Base-by-base conservation (phyloP, 352 stramenopile genomes). In the Globisporangium apiculatum region DNA sequence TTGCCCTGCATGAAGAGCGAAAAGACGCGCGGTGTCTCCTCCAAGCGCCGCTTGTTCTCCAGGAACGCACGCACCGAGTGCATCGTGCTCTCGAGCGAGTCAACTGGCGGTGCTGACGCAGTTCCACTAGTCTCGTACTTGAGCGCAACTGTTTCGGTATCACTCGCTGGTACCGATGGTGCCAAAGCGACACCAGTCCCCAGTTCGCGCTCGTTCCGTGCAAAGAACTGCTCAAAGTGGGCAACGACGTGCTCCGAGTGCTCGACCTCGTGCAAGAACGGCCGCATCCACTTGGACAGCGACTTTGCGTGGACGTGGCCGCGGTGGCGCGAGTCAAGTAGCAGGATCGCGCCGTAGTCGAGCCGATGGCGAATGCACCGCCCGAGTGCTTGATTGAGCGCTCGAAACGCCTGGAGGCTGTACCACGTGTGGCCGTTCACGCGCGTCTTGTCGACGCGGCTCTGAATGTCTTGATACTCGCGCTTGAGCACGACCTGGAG, bases 361-460 rank as follows among this genome's bases (percentile, higher is more conserved):
- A 88, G 72, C 5, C 89, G 86, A 69, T 99, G 98, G 35, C 98
- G 95, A 74, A 99, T 99, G 38, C 98, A 98, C 47, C 98, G 87
- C 1, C 98, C 98, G 15, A 99, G 83, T 10, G 97, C 97, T 79
- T 99, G 97, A 73, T 99, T 99, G 10, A 99, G 87, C 11, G 97
- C 97, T n/a, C 96, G 86, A 66, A 97, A 97, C 0, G 97, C 97
- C 67, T 99, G 95, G 41, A 99, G 87, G 31, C 91, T 85, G 72
- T 99, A 99, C 98, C 98, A 99, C 14, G 68, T 66, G 47, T 73
- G 66, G 11, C 85, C 85, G 15, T 83, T 87, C n/a, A 91, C 79
- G 12, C 86, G 69, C 40, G 75, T 76, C 46, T 74, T 70, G 52
- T 92, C 77, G 17, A 80, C 58, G 4, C 62, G 62, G 45, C 78